Conservation (phyloP, 805 yeast species). For the Candida chilensis region DNA sequence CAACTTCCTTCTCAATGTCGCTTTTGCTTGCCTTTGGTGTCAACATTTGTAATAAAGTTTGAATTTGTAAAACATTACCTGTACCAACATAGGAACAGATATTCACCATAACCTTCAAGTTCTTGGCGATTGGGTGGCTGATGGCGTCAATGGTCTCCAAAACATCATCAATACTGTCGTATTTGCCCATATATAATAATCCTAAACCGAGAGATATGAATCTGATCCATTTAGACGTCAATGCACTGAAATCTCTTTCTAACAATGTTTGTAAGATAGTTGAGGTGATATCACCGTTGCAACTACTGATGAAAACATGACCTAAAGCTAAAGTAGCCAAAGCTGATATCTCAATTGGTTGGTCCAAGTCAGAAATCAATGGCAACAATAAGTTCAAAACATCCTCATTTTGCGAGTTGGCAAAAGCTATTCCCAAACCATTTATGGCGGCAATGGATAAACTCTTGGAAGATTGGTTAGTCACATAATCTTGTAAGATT, state of each 20-base stretch:
- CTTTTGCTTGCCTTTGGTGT: conserved; percentile 59
- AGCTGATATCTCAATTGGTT: conserved; percentile 70
- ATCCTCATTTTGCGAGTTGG: conserved; percentile 87
- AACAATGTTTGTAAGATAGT: conserved; percentile 82
- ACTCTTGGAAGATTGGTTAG: conserved; percentile 49
- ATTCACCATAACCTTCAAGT: conserved; percentile 81
- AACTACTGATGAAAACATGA: conserved; percentile 91
- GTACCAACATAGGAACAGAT: conserved; percentile 96
- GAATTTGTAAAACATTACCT: conserved; percentile 93
- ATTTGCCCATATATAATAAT: conserved; percentile 83
- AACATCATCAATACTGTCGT: conserved; percentile 90
- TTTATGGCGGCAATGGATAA: conserved; percentile 76
- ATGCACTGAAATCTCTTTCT: conserved; percentile 73
- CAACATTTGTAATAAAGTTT: conserved; percentile 81
- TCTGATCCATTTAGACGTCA: conserved; percentile 79
- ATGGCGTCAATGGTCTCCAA: conserved; percentile 90
- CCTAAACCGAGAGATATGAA: conserved; percentile 92
- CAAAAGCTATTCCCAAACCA: conserved; percentile 91
- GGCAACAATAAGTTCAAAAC: conserved; percentile 73
- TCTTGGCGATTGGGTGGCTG: conserved; percentile 87
- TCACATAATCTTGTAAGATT: conserved; percentile 74
- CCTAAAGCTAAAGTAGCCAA: conserved; percentile 90
- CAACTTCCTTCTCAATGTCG: conserved; percentile 51
- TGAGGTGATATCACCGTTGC: conserved; percentile 91
- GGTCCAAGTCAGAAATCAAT: conserved; percentile 66